Evolutionary conservation across 495 filamentous ascomycete genomes (phyloP).

Genomic region (Rhypophila decipiens): DNA sequence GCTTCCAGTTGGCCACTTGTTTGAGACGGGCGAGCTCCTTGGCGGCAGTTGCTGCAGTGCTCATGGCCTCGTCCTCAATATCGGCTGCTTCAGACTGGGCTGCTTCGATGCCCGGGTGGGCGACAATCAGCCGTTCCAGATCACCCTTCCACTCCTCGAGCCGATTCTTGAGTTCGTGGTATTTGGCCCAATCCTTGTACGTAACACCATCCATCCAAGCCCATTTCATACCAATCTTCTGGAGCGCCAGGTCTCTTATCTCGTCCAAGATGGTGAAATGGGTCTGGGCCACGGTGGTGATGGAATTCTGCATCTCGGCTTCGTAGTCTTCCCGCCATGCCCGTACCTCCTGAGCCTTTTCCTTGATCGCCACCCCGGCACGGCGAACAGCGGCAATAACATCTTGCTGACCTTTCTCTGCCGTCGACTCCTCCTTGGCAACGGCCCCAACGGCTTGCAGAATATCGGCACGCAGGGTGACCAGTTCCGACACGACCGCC

Average conservation of each 20-base stretch:
- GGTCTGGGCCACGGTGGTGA: slow-evolving; percentile 68
- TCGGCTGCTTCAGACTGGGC: slow-evolving; percentile 61
- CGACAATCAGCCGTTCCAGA: slow-evolving; percentile 62
- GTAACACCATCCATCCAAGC: slow-evolving; percentile 93
- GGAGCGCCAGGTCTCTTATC: slow-evolving; percentile 81
- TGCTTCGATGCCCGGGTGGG: slow-evolving; percentile 65
- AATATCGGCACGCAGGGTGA: slow-evolving; percentile 62
- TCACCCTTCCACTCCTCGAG: slow-evolving; percentile 82
- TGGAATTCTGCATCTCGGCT: slow-evolving; percentile 57
- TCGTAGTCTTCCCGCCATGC: slow-evolving; percentile 73
- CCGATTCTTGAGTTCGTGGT: slow-evolving; percentile 74
- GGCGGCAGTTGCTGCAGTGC: slow-evolving; percentile 69
- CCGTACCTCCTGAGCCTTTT: slow-evolving; percentile 73
- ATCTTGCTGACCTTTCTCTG: slow-evolving; percentile 56
- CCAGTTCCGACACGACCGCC: slow-evolving; percentile 53
- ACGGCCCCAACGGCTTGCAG: slow-evolving; percentile 51
- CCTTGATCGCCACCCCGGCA: slow-evolving; percentile 71
- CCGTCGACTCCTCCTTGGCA: slow-evolving; percentile 33
- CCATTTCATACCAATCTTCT: slow-evolving; percentile 97
- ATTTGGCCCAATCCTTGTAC: slow-evolving; percentile 93
- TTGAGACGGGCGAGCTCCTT: slow-evolving; percentile 78
- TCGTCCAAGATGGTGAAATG: slow-evolving; percentile 77
- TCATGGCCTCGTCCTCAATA: slow-evolving; percentile 72
- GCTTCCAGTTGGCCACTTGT: slow-evolving; percentile 80
- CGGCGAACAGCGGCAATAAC: slow-evolving; percentile 57